These are phyloP conservation scores for Uronychia binucleata DNA, from an alignment of 73 alveolate genomes.

Conservation along the genomic window DNA sequence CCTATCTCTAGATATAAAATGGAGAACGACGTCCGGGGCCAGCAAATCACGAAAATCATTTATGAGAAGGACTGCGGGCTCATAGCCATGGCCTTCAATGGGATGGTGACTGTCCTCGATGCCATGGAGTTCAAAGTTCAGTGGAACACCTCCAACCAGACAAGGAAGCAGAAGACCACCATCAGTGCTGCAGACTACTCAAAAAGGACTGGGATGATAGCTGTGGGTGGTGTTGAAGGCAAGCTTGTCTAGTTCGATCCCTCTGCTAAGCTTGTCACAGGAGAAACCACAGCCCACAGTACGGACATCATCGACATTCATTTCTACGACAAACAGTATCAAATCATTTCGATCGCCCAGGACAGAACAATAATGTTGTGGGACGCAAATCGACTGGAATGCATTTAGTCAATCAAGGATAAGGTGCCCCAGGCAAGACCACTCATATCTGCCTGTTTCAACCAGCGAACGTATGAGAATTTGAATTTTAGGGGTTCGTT, in stretches of 20 bases:
- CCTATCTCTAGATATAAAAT: background rate
- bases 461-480: background rate
- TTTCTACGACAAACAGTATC: constrained; percentile 37
- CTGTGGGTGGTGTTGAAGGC: constrained; percentile 61
- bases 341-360: constrained; percentile 30
- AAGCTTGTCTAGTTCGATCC: constrained; percentile 48
- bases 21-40: background rate
- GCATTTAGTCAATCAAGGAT: constrained; percentile 42
- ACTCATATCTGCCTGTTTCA: background rate
- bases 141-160: constrained; percentile 23
- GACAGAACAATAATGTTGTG: constrained; percentile 47
- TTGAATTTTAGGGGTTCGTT: constrained; percentile 8
- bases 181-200: constrained; percentile 43
- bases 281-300: constrained; percentile 31
- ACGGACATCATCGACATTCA: constrained; percentile 30
- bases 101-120: constrained; percentile 30
- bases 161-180: constrained; percentile 17
- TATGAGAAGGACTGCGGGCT: constrained; percentile 45
- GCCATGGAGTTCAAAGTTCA: constrained; percentile 47
- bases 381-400: constrained; percentile 60
- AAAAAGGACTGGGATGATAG: constrained; percentile 19
- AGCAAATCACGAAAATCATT: constrained; percentile 19
- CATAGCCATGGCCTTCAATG: constrained; percentile 33
- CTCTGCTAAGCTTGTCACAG: constrained; percentile 33
- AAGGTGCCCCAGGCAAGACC: constrained; percentile 10